Evolutionary conservation across 148 eudicot genomes (phyloP).

Genomic region (Rhododendron molle): DNA sequence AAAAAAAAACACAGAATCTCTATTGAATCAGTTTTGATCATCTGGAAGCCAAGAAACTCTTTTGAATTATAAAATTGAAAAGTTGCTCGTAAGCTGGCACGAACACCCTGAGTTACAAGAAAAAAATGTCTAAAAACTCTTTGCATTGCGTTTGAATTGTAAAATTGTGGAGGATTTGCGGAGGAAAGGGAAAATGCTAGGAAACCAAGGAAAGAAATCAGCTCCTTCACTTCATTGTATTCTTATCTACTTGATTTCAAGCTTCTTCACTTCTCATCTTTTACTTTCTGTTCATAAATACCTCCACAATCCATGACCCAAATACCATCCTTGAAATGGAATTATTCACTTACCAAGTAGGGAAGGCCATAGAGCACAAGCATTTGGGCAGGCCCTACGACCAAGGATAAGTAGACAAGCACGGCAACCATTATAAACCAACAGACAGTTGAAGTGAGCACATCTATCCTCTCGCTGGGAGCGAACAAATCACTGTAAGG

Average conservation of each 20-base stretch:
- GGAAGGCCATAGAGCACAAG: constrained; percentile 45
- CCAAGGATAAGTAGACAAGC: constrained; percentile 27
- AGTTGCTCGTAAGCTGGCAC: neutral
- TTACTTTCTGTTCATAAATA: neutral
- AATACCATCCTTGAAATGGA: neutral
- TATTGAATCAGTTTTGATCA: too few relatives aligned
- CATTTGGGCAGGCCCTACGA: constrained; percentile 25
- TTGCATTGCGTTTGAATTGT: neutral
- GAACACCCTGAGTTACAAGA: neutral
- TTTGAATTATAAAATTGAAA: neutral
- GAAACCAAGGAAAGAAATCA: neutral
- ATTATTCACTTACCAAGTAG: constrained; percentile 31
- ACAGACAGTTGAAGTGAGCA: constrained; percentile 39
- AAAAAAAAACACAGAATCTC: neutral
- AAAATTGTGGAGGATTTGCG: neutral
- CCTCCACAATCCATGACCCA: neutral
- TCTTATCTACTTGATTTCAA: neutral
- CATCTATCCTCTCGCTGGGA: constrained; percentile 39
- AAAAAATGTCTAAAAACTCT: too few relatives aligned
- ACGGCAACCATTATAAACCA: constrained; percentile 39
- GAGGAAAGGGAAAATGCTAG: neutral
- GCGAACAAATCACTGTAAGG: constrained; percentile 41
- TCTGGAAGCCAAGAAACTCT: neutral
- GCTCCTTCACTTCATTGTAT: neutral
- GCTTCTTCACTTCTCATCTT: neutral